phyloP scores from a whole-genome alignment of 2,329 filamentous ascomycete genomes.

The Neocatenulostroma microsporum region DNA sequence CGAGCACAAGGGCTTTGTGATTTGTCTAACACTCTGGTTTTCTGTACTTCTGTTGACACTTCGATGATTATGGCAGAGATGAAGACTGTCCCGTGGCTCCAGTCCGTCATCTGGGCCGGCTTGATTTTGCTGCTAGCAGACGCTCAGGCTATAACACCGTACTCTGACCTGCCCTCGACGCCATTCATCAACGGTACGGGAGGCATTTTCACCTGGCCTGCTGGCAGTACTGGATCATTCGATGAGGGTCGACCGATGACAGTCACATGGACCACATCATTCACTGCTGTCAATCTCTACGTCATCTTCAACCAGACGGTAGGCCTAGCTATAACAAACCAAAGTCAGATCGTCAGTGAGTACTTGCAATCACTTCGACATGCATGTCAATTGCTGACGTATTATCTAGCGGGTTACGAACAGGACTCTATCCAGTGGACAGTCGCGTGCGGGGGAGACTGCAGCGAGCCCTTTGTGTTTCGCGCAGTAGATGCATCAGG shows the following conservation, averaged over 20 bases:
- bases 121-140: too few species aligned
- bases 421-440: constrained; percentile 2
- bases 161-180: background rate
- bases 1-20: too few species aligned
- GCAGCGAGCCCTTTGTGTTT: constrained; percentile 2
- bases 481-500: background rate
- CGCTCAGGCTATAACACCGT: background rate
- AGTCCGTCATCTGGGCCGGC: too few species aligned
- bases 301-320: background rate
- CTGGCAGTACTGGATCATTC: background rate
- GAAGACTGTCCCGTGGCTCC: too few species aligned
- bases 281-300: background rate
- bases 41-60: too few species aligned
- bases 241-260: background rate
- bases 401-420: background rate
- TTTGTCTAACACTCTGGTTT: too few species aligned
- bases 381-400: background rate
- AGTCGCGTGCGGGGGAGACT: background rate
- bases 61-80: too few species aligned
- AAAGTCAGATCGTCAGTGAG: constrained; percentile 2
- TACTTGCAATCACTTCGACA: background rate
- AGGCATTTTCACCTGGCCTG: constrained; percentile 3
- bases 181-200: background rate
- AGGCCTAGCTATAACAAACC: background rate
- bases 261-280: background rate